Percentiles rank a stretch among this genome's conserved stretches.
These are phyloP conservation scores for Populus ilicifolia DNA, from an alignment of 345 rosid genomes.

Conservation along the genomic window DNA sequence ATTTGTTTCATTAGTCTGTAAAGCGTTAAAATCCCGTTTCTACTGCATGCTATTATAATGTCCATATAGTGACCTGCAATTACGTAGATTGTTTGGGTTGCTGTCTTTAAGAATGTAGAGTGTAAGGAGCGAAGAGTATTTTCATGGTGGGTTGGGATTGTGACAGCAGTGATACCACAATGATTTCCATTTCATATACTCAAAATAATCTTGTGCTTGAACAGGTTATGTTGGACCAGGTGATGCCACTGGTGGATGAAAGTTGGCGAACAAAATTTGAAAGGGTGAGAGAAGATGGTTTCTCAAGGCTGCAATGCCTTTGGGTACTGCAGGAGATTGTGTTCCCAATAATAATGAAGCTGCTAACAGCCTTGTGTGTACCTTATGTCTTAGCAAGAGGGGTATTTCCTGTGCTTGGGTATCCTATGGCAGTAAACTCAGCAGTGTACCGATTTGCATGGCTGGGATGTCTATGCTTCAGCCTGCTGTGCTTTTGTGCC, in stretches of 20 bases:
- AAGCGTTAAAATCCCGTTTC: not conserved
- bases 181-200: not conserved
- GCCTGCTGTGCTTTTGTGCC: constrained; percentile 69
- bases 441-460: constrained; percentile 96
- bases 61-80: not conserved
- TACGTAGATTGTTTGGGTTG: not conserved
- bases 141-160: not conserved
- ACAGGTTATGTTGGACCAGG: constrained; percentile 96
- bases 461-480: constrained; percentile 86
- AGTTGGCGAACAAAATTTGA: constrained; percentile 89
- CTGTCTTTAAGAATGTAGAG: not conserved
- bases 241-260: constrained; percentile 95
- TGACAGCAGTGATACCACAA: not conserved
- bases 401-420: constrained; percentile 85
- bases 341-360: constrained; percentile 85
- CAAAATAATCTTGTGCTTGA: not conserved
- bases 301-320: constrained; percentile 85
- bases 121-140: not conserved
- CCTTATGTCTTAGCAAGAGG: constrained; percentile 93
- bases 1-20: not conserved
- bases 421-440: constrained; percentile 85
- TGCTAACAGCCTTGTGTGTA: constrained; percentile 88
- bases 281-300: constrained; percentile 92
- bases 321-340: constrained; percentile 94
- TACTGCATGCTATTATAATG: not conserved